Evolutionary conservation across 129 eudicot species (phyloP), one percentile per base, ranked within the genome.

Genomic region (Gnaphalium uliginosum): DNA sequence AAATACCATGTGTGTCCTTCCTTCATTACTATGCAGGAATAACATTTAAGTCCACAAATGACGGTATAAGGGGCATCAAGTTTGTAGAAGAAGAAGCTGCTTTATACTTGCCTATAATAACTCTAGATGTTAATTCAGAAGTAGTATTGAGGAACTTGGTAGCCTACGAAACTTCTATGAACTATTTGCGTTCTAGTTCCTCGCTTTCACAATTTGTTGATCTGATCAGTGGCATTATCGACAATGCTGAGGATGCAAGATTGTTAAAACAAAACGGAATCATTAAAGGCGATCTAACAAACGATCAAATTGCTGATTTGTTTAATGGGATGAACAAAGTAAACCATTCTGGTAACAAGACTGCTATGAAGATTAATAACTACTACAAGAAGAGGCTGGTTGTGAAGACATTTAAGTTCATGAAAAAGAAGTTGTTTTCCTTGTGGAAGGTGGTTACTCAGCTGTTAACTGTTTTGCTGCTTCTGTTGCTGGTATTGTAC

Each of bases 241-340:
- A 86, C 22, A 65, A 72, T 0, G 43, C 54, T 0, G 82, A 67
- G 71, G 95, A 89, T 48, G 95, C 66, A 25, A 72, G 43, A 50
- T 19, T 86, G 43, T 71, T 88, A 0, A 72, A 24, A 63, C 70
- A 83, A 30, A 75, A 68, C 1, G 76, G 69, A 11, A 83, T 88
- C 62, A 66, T 88, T 23, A 50, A 51, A 25, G 73, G 85, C 6
- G 73, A 69, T 2, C 17, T 82, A 39, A 25, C 72, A 3, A 65
- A 84, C n/a, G 54, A 76, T 13, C 68, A 62, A 17, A 84, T 88
- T 19, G 88, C 83, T 1, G 62, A 84, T 0, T 25, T 88, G 0
- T 89, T 87, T 57, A 86, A 89, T 76, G 89, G 89, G 77, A 82
- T 89, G 33, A 84, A 68, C 39, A 89, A 80, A 75, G 63, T 79